phyloP scores from a whole-genome alignment of 1,284 basidiomycete species.

The Trichosporon sp. region DNA sequence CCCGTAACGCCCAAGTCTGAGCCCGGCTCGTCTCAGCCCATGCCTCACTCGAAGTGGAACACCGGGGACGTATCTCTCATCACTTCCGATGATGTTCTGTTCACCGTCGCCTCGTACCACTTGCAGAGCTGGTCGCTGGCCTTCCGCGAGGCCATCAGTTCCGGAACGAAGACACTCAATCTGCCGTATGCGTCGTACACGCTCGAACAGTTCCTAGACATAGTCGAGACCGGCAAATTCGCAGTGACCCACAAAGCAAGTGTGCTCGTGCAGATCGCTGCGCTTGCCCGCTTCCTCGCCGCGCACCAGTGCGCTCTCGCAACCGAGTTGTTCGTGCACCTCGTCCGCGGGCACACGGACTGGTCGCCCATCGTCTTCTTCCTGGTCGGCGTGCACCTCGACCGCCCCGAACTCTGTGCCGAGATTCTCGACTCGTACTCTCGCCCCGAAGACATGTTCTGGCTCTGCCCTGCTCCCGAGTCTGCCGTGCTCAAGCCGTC shows the following conservation, averaged over 20 bases:
- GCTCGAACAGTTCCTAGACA: neutral
- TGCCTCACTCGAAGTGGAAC: neutral
- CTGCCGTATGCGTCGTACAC: neutral
- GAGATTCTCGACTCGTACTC: neutral
- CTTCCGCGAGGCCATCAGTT: neutral
- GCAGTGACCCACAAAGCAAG: neutral
- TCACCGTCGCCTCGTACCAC: neutral
- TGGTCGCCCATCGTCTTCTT: conserved; percentile 2
- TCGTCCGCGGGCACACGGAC: neutral
- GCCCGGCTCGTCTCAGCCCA: neutral
- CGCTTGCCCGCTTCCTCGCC: neutral
- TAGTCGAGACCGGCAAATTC: neutral
- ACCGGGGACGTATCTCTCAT: neutral
- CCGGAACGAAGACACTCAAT: neutral
- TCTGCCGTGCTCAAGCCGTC: neutral
- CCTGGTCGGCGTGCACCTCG: neutral
- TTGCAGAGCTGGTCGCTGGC: neutral
- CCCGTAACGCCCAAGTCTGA: neutral
- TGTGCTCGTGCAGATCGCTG: neutral
- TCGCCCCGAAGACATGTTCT: neutral
- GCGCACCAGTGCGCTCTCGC: neutral
- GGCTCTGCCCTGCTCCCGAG: conserved; percentile 1
- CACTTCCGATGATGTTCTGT: neutral
- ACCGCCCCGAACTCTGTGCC: neutral
- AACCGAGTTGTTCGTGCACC: neutral